These are phyloP conservation scores for Schizophyllum amplum DNA, from an alignment of 1,284 basidiomycete species.

Conservation along the genomic window DNA sequence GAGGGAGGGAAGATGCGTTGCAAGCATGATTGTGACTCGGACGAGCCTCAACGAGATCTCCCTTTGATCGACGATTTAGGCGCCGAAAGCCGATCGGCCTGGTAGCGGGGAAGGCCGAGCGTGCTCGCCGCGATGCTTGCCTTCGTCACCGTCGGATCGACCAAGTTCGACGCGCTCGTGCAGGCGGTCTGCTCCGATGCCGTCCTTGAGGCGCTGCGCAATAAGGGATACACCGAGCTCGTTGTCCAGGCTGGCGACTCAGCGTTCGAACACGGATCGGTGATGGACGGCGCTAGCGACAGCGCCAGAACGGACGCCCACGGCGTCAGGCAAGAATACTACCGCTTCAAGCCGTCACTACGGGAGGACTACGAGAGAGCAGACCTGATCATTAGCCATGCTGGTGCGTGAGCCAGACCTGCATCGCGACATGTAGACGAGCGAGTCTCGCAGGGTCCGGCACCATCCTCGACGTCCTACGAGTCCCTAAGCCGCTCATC, in stretches of 20 bases:
- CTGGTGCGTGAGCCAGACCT: conserved; percentile 49
- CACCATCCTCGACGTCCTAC: conserved; percentile 85
- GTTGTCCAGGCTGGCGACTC: conserved; percentile 74
- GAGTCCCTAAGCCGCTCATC: conserved; percentile 69
- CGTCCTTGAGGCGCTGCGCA: conserved; percentile 45
- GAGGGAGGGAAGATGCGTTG: not conserved
- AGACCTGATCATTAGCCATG: conserved; percentile 86
- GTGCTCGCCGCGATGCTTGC: conserved; percentile 38
- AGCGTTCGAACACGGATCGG: conserved; percentile 20
- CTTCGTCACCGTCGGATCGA: conserved; percentile 90
- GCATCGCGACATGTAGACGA: not conserved
- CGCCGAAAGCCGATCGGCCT: not conserved
- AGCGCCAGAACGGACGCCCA: not conserved
- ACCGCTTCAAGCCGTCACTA: conserved; percentile 61
- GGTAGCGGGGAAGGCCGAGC: not conserved
- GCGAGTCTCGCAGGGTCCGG: conserved; percentile 65
- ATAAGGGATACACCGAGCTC: conserved; percentile 48
- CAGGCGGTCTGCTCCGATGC: conserved; percentile 48
- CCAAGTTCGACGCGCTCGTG: conserved; percentile 73
- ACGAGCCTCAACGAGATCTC: not conserved
- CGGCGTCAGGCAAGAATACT: not conserved
- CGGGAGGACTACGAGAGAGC: conserved; percentile 56
- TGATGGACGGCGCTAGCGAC: conserved; percentile 4
- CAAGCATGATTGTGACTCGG: not conserved
- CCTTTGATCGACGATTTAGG: not conserved